A percentile compares a stretch with the other conserved stretches of the same genome.
Conservation (phyloP, 768 basidiomycete species). For the Leucosporidium creatinivorum region DNA sequence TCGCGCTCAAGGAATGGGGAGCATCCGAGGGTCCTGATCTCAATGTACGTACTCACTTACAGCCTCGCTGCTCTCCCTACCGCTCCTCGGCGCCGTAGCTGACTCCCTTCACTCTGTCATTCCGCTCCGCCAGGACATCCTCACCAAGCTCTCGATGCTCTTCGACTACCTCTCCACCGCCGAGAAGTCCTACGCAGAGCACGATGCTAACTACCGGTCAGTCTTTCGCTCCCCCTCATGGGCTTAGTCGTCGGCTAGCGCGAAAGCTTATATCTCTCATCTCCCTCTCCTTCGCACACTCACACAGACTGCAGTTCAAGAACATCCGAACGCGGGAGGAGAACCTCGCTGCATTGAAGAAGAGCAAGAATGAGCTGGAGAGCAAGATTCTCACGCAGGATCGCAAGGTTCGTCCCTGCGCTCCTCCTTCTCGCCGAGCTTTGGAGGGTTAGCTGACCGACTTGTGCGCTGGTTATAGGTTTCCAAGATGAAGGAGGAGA, state of each 20-base stretch:
- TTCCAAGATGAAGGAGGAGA: conserved; percentile 46
- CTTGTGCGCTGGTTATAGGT: not conserved
- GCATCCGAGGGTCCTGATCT: conserved; percentile 43
- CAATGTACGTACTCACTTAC: conserved; percentile 26
- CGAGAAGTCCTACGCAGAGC: conserved; percentile 32
- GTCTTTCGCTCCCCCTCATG: not conserved
- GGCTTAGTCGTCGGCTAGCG: no score
- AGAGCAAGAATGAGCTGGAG: conserved; percentile 41
- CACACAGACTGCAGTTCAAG: conserved; percentile 39
- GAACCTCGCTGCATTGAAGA: conserved; percentile 40
- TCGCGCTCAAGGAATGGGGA: conserved; percentile 41
- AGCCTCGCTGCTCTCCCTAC: not conserved
- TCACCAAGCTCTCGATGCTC: conserved; percentile 42
- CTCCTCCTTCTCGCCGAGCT: conserved; percentile 9
- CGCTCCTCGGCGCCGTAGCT: not conserved
- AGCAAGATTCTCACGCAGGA: conserved; percentile 44
- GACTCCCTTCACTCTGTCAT: not conserved
- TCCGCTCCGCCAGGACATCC: conserved; percentile 37
- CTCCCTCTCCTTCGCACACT: conserved; percentile 15
- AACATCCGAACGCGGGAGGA: conserved; percentile 45
- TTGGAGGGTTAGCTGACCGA: not conserved
- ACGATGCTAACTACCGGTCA: conserved; percentile 28
- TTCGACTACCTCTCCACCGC: conserved; percentile 40
- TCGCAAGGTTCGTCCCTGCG: conserved; percentile 40
- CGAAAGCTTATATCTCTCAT: conserved; percentile 24